A percentile compares a stretch with the other conserved stretches of the same genome.
Conservation (phyloP, 495 filamentous ascomycete genomes). For the Annulohypoxylon nitens region DNA sequence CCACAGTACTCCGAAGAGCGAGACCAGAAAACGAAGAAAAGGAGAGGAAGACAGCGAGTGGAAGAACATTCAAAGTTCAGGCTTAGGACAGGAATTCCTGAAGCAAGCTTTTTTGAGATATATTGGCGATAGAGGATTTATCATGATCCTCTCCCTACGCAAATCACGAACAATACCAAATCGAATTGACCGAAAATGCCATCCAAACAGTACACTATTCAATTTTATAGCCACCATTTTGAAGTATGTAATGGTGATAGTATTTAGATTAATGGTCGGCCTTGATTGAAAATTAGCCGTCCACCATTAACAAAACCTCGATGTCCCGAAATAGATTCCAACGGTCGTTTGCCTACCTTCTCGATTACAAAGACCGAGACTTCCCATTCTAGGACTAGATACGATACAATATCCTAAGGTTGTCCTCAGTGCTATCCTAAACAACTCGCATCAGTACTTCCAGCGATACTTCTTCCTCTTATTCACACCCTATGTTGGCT, state of each 20-base stretch:
- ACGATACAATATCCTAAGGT: background rate
- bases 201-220: background rate
- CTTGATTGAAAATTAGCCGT: background rate
- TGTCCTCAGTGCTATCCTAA: too few relatives aligned
- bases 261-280: background rate
- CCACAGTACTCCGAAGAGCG: constrained; percentile 85
- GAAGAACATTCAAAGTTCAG: constrained; percentile 86
- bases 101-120: background rate
- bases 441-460: background rate
- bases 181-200: constrained; percentile 15
- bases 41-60: constrained; percentile 97
- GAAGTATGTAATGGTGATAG: background rate
- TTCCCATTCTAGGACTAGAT: background rate
- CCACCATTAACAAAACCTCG: background rate
- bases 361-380: background rate
- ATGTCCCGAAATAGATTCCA: background rate
- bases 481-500: background rate
- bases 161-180: constrained; percentile 30
- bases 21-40: constrained; percentile 96
- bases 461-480: background rate
- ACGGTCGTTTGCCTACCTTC: background rate
- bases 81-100: constrained; percentile 33
- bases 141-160: constrained; percentile 14
- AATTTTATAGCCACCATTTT: background rate
- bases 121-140: background rate